Evolutionary conservation across 768 basidiomycete species (phyloP).

Genomic region (Russula griseocarnosa): DNA sequence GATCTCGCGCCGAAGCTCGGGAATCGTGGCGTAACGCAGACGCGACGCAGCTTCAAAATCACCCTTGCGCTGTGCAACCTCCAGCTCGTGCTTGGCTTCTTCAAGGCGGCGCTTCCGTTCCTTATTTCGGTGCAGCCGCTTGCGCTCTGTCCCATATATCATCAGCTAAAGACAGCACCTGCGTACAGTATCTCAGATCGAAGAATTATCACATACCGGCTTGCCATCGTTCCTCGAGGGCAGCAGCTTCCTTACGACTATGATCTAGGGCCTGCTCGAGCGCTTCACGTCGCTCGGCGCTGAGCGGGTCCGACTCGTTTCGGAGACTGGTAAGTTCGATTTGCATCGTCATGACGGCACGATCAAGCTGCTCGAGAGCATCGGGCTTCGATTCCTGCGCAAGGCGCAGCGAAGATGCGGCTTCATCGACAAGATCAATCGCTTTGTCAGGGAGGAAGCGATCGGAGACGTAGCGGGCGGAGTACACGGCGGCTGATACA

Average conservation of each 20-base stretch:
- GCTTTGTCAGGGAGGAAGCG: conserved; percentile 89
- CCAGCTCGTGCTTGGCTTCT: conserved; percentile 78
- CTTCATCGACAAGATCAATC: conserved; percentile 91
- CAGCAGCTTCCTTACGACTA: conserved; percentile 60
- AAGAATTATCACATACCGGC: conserved; percentile 45
- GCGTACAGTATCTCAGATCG: not conserved
- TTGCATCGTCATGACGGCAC: conserved; percentile 80
- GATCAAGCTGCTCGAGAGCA: conserved; percentile 73
- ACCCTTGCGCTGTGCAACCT: conserved; percentile 86
- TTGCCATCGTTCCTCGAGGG: conserved; percentile 67
- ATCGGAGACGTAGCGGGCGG: conserved; percentile 81
- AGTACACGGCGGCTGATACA: conserved; percentile 69
- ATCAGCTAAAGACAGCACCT: not conserved
- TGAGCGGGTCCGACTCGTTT: conserved; percentile 83
- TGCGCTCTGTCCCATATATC: conserved; percentile 48
- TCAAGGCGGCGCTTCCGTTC: conserved; percentile 62
- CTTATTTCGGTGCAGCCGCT: conserved; percentile 64
- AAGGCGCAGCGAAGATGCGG: conserved; percentile 78
- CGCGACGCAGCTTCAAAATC: conserved; percentile 78
- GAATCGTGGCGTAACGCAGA: conserved; percentile 82
- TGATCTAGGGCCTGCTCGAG: conserved; percentile 59
- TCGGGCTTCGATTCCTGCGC: conserved; percentile 89
- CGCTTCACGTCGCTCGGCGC: conserved; percentile 62
- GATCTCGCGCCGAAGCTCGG: conserved; percentile 68
- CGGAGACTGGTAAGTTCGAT: conserved; percentile 88